Percentiles rank a stretch among this genome's conserved stretches.
phyloP scores from a whole-genome alignment of 2,329 filamentous ascomycete genomes.

The Hypoxylon sp. region DNA sequence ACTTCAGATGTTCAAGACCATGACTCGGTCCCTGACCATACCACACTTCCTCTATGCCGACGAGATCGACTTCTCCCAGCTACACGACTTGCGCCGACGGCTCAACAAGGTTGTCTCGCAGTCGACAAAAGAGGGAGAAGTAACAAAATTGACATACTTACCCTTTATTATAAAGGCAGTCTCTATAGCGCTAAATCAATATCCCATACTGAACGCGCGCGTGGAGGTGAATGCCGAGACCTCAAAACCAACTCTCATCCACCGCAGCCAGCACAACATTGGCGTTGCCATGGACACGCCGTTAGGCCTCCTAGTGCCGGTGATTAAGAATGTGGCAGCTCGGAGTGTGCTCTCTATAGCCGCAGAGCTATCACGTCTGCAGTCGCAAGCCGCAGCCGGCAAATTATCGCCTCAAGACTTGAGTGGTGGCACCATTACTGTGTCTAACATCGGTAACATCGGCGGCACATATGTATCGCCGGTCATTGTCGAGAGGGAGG shows the following conservation, averaged over 20 bases:
- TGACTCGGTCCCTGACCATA: slow-evolving; percentile 92
- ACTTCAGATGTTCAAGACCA: slow-evolving; percentile 95
- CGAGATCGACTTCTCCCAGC: slow-evolving; percentile 84
- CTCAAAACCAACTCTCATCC: slow-evolving; percentile 80
- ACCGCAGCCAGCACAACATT: slow-evolving; percentile 91
- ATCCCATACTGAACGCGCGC: slow-evolving; percentile 89
- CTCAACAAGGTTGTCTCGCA: slow-evolving; percentile 76
- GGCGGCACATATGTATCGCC: slow-evolving; percentile 93
- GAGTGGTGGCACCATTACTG: slow-evolving; percentile 89
- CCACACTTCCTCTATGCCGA: slow-evolving; percentile 97
- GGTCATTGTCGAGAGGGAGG: slow-evolving; percentile 90
- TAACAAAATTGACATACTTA: slow-evolving; percentile 85
- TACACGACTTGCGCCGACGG: slow-evolving; percentile 79
- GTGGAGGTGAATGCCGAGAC: slow-evolving; percentile 73
- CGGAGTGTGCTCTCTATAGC: slow-evolving; percentile 86
- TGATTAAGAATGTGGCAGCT: slow-evolving; percentile 85
- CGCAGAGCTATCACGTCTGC: slow-evolving; percentile 80
- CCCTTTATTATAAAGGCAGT: slow-evolving; percentile 97
- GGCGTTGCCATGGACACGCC: slow-evolving; percentile 97
- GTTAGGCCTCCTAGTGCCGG: slow-evolving; percentile 88
- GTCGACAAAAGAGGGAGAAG: slow-evolving; percentile 59
- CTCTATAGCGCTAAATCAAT: slow-evolving; percentile 84
- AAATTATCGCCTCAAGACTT: slow-evolving; percentile 83
- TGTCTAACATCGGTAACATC: slow-evolving; percentile 96
- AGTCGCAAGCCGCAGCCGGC: slow-evolving; percentile 79